Percentiles rank a stretch among this genome's conserved stretches.
Conservation (phyloP, 176 grass and related monocot species). For the Themeda triandra region DNA sequence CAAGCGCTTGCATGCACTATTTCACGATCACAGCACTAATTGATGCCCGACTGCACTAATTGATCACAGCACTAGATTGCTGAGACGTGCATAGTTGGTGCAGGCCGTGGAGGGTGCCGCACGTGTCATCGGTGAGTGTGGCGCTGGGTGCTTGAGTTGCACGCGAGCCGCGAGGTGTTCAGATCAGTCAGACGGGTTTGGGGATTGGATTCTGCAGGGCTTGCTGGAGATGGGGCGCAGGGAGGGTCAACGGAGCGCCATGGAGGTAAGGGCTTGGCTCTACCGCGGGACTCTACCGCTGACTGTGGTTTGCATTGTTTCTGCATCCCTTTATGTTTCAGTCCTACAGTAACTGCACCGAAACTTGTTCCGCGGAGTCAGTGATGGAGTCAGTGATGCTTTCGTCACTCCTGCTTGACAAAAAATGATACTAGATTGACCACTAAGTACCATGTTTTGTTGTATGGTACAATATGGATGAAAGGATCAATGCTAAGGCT, state of each 20-base stretch:
- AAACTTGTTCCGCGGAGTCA: too few species aligned
- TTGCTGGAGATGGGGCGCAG: slow-evolving; percentile 70
- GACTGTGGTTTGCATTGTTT: not conserved
- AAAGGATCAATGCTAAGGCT: not conserved
- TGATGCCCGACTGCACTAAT: too few species aligned
- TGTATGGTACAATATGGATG: not conserved
- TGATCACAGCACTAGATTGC: too few species aligned
- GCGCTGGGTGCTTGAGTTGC: not conserved
- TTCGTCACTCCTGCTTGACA: not conserved
- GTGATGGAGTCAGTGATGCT: not conserved
- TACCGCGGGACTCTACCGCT: too few species aligned
- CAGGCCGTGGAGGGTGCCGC: slow-evolving; percentile 67
- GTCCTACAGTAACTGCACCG: too few species aligned
- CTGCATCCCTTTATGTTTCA: not conserved
- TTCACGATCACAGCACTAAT: too few species aligned
- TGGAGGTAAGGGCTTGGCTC: slow-evolving; percentile 44
- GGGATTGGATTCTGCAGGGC: slow-evolving; percentile 44
- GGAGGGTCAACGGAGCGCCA: slow-evolving; percentile 69
- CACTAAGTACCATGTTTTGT: not conserved
- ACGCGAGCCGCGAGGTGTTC: not conserved
- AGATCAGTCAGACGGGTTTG: not conserved
- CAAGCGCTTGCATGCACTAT: too few species aligned
- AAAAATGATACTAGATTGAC: not conserved
- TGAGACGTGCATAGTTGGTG: slow-evolving; percentile 10
- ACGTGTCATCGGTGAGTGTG: slow-evolving; percentile 69